Evolutionary conservation across 768 basidiomycete genomes (phyloP).

Genomic region (Favolaschia claudopus): DNA sequence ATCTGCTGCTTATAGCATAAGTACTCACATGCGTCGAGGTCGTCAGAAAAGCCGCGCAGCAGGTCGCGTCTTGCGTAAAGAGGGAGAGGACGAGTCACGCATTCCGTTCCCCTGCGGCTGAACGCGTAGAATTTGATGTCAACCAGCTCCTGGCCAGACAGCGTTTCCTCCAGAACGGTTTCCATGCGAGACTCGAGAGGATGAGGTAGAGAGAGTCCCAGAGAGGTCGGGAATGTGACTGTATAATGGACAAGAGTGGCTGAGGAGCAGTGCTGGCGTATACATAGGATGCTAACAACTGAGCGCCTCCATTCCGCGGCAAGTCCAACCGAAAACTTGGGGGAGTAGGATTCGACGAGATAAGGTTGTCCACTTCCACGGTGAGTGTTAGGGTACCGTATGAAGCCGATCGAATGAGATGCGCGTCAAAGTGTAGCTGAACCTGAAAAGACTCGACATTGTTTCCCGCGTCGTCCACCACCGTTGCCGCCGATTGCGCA

Average conservation of each 20-base stretch:
- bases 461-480: background rate
- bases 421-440: background rate
- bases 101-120: slow-evolving; percentile 9
- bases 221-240: background rate
- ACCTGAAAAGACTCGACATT: background rate
- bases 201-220: background rate
- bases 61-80: slow-evolving; percentile 22
- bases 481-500: background rate
- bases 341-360: no score
- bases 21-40: slow-evolving; percentile 18
- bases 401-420: background rate
- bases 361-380: no score
- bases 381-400: background rate
- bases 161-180: slow-evolving; percentile 9
- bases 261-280: background rate
- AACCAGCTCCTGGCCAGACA: slow-evolving; percentile 16
- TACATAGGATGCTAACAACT: no score
- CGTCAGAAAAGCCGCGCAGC: slow-evolving; percentile 17
- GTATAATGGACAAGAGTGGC: background rate
- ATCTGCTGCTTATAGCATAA: no score
- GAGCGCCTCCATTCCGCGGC: no score
- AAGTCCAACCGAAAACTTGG: no score
- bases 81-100: slow-evolving; percentile 4
- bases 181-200: slow-evolving; percentile 1
- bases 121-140: slow-evolving; percentile 28